Evolutionary conservation across 352 stramenopile genomes (phyloP).

Genomic region (Phytopythium boreale): DNA sequence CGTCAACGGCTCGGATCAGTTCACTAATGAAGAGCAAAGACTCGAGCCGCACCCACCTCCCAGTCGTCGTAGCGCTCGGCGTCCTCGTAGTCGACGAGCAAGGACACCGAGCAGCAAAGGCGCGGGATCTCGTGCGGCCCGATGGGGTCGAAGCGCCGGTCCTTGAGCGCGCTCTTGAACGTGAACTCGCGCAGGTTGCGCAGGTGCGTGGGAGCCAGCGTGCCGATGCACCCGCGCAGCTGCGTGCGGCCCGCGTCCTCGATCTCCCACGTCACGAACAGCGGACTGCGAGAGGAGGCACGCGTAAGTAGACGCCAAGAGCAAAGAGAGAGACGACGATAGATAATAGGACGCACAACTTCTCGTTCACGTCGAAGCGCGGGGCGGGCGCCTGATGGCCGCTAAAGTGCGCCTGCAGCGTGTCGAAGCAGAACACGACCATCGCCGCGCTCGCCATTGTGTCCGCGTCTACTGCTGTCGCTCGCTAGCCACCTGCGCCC

Average conservation of each 20-base stretch:
- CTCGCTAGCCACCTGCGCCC: too few relatives aligned
- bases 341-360: constrained; percentile 40
- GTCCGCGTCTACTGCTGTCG: too few relatives aligned
- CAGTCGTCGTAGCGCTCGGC: constrained; percentile 76
- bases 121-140: constrained; percentile 54
- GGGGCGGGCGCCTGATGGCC: constrained; percentile 44
- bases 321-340: not conserved
- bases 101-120: constrained; percentile 74
- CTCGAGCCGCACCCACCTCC: constrained; percentile 34
- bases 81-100: constrained; percentile 81
- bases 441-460: constrained; percentile 75
- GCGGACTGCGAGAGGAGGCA: constrained; percentile 29
- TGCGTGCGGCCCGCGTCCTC: constrained; percentile 42
- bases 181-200: constrained; percentile 75
- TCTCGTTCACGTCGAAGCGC: constrained; percentile 50
- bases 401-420: constrained; percentile 66
- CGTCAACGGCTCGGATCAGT: not conserved
- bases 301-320: not conserved
- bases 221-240: constrained; percentile 79
- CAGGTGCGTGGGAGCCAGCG: constrained; percentile 58
- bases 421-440: constrained; percentile 87
- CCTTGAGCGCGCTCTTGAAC: constrained; percentile 79
- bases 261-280: constrained; percentile 87
- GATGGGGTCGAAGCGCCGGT: constrained; percentile 78
- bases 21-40: too few relatives aligned